phyloP scores from a whole-genome alignment of 2,329 filamentous ascomycete species.

The Hypoxylon sp. region DNA sequence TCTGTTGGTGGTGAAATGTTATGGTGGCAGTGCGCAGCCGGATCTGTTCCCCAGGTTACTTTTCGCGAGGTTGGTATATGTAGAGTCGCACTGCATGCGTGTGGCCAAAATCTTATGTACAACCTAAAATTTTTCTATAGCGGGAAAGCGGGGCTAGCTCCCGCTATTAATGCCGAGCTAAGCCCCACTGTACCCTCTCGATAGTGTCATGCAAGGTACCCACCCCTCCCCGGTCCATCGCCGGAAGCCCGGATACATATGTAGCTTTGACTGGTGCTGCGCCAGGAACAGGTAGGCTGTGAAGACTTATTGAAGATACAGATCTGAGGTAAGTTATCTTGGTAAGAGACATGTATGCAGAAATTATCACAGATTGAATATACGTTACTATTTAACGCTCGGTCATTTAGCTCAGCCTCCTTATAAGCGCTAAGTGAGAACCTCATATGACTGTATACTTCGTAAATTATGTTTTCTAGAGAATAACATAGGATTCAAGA shows the following conservation, averaged over 20 bases:
- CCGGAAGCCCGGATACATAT: conserved; percentile 20
- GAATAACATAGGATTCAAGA: neutral
- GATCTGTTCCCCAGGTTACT: conserved; percentile 6
- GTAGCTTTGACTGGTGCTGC: conserved; percentile 1
- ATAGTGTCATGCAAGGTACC: conserved; percentile 1
- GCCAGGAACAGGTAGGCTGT: conserved; percentile 17
- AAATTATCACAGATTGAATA: neutral
- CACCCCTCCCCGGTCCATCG: conserved; percentile 3
- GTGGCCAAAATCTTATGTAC: neutral
- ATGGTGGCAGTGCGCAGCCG: conserved; percentile 27
- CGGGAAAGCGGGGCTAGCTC: conserved; percentile 11
- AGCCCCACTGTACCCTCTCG: conserved; percentile 16
- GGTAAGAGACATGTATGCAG: neutral
- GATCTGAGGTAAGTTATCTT: neutral
- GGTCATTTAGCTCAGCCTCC: conserved; percentile 10
- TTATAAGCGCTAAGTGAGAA: neutral
- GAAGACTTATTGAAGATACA: conserved; percentile 7
- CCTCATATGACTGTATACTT: neutral
- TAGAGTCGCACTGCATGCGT: conserved; percentile 21
- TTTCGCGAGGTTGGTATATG: conserved; percentile 1
- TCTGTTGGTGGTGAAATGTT: neutral
- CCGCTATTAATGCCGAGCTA: conserved; percentile 9
- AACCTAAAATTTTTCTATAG: conserved; percentile 22
- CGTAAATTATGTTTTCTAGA: neutral
- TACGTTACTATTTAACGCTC: neutral